phyloP scores from a whole-genome alignment of 306 rosid genomes.

The Pyrus bretschneideri region DNA sequence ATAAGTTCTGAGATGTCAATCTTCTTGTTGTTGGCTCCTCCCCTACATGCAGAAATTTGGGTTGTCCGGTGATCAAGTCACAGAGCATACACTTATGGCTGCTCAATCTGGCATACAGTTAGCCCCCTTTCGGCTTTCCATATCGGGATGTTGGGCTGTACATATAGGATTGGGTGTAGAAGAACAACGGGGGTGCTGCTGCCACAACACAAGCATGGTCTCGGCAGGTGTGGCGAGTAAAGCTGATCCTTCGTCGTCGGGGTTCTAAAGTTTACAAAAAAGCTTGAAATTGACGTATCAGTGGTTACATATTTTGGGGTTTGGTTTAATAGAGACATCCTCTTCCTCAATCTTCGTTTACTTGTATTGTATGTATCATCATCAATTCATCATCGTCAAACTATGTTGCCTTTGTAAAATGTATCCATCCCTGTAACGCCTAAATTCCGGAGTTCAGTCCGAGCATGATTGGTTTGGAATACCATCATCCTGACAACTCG shows the following conservation, averaged over 20 bases:
- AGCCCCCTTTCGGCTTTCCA: constrained; percentile 28
- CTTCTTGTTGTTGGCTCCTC: constrained; percentile 21
- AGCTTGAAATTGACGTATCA: constrained; percentile 25
- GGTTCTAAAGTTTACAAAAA: constrained; percentile 14
- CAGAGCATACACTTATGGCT: constrained; percentile 15
- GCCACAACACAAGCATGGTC: constrained; percentile 1
- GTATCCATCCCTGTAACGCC: neutral
- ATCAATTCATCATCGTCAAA: neutral
- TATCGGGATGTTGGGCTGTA: constrained; percentile 35
- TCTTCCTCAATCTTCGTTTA: constrained; percentile 16
- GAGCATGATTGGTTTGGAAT: no score
- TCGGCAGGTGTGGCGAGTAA: constrained; percentile 27
- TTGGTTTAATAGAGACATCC: constrained; percentile 36
- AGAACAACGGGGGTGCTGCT: constrained; percentile 27
- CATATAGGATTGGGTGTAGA: constrained; percentile 54
- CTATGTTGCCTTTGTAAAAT: constrained; percentile 3
- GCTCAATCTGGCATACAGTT: constrained; percentile 25
- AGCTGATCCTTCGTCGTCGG: constrained; percentile 25
- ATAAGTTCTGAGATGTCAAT: constrained; percentile 14
- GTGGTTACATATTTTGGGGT: constrained; percentile 22
- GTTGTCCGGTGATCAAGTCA: constrained; percentile 20
- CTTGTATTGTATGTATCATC: constrained; percentile 11
- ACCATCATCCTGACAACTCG: no score
- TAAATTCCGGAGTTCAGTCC: neutral
- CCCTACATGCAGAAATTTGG: neutral